phyloP scores from a whole-genome alignment of 2,329 filamentous ascomycete species.

The Calonectria henricotiae region DNA sequence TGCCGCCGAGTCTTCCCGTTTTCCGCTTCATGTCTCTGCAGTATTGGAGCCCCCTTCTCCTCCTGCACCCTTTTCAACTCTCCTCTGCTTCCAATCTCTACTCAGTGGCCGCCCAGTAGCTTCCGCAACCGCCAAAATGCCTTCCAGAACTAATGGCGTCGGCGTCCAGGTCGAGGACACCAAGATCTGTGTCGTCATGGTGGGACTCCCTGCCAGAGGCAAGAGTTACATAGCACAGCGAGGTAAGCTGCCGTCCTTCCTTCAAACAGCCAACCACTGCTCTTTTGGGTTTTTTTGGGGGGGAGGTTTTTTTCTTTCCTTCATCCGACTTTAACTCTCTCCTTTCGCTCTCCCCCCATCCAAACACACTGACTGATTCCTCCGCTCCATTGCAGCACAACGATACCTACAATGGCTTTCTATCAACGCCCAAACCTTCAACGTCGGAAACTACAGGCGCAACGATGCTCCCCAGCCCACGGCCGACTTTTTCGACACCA shows the following conservation, averaged over 20 bases:
- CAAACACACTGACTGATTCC: conserved; percentile 35
- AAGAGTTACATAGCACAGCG: conserved; percentile 99
- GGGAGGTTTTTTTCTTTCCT: not conserved
- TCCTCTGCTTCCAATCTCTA: conserved; percentile 16
- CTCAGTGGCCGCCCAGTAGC: conserved; percentile 39
- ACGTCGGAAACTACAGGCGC: conserved; percentile 96
- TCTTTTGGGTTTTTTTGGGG: too few relatives aligned
- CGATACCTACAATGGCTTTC: conserved; percentile 98
- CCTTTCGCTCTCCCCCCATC: not conserved
- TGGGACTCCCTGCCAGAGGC: conserved; percentile 93
- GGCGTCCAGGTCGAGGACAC: conserved; percentile 94
- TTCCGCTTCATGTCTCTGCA: conserved; percentile 50
- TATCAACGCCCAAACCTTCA: conserved; percentile 94
- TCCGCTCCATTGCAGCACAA: conserved; percentile 73
- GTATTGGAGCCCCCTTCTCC: conserved; percentile 47
- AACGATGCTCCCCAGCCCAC: conserved; percentile 90
- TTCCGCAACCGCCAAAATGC: conserved; percentile 58
- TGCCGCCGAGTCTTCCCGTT: conserved; percentile 30
- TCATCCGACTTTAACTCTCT: not conserved
- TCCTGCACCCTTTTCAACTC: conserved; percentile 37
- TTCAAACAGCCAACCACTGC: not conserved
- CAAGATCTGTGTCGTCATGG: conserved; percentile 98
- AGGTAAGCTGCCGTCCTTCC: conserved; percentile 70
- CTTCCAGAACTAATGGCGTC: conserved; percentile 73
- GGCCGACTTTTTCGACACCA: conserved; percentile 95